Percentiles rank a stretch among this genome's conserved stretches.
Evolutionary conservation across 129 eudicot species (phyloP).

Genomic region (carrot (Daucus carota)): DNA sequence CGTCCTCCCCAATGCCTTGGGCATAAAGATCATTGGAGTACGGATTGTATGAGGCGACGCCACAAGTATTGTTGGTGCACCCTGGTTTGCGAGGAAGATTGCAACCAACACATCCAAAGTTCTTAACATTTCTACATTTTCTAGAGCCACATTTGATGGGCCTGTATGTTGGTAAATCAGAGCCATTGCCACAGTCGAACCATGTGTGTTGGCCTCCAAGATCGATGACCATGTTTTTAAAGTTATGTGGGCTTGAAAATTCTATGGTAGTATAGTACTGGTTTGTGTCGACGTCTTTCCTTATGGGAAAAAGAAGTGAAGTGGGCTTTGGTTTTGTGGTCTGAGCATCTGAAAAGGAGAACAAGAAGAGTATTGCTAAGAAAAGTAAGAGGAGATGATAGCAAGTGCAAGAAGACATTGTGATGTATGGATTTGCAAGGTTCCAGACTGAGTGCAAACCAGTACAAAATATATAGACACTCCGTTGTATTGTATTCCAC

Average conservation of each 20-base stretch:
- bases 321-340: background rate
- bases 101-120: slow-evolving; percentile 23
- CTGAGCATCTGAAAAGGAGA: slow-evolving; percentile 6
- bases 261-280: slow-evolving; percentile 30
- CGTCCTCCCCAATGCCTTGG: background rate
- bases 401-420: slow-evolving; percentile 19
- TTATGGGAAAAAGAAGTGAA: slow-evolving; percentile 24
- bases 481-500: background rate
- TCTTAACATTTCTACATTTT: slow-evolving; percentile 17
- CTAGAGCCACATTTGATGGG: slow-evolving; percentile 18
- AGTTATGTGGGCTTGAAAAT: slow-evolving; percentile 8
- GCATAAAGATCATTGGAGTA: slow-evolving; percentile 4
- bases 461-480: background rate
- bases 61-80: slow-evolving; percentile 42
- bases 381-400: slow-evolving; percentile 3
- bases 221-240: slow-evolving; percentile 20
- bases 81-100: slow-evolving; percentile 21
- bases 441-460: background rate
- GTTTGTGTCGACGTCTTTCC: slow-evolving; percentile 17
- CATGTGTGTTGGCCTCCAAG: slow-evolving; percentile 26
- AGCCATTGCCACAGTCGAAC: slow-evolving; percentile 22
- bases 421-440: background rate
- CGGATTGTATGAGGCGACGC: slow-evolving; percentile 21
- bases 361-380: background rate
- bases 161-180: slow-evolving; percentile 25